Percentiles rank a stretch among this genome's conserved stretches.
phyloP scores from a whole-genome alignment of 2,329 filamentous ascomycete genomes.

The Ophiostoma angusticollis region DNA sequence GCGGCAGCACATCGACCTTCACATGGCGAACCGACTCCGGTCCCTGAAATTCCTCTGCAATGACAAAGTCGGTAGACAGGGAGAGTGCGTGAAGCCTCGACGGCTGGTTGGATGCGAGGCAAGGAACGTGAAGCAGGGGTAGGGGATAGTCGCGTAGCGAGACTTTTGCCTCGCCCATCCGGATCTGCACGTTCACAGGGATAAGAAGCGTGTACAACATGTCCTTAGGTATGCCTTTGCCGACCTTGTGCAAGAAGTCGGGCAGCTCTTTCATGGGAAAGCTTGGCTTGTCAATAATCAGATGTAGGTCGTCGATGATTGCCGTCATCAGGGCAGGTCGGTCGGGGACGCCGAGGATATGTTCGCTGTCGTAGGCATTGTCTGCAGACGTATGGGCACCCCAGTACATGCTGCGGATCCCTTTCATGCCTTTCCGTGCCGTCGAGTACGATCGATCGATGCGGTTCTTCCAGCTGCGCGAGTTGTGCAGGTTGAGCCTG shows the following conservation, averaged over 20 bases:
- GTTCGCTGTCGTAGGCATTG: constrained; percentile 71
- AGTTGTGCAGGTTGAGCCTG: constrained; percentile 66
- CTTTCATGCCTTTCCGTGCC: constrained; percentile 61
- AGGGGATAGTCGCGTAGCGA: constrained; percentile 86
- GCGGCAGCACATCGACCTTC: constrained; percentile 71
- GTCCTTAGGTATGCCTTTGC: constrained; percentile 90
- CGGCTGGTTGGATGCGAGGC: constrained; percentile 67
- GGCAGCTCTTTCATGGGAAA: constrained; percentile 75
- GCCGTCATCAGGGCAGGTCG: constrained; percentile 73
- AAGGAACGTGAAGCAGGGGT: constrained; percentile 79
- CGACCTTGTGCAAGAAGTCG: constrained; percentile 72
- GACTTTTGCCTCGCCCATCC: constrained; percentile 81
- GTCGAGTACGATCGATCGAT: constrained; percentile 65
- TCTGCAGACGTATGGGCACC: constrained; percentile 70
- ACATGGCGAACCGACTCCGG: constrained; percentile 68
- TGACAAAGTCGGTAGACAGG: constrained; percentile 80
- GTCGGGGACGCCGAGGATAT: constrained; percentile 72
- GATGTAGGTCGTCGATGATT: constrained; percentile 69
- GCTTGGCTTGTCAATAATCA: constrained; percentile 81
- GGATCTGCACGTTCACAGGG: constrained; percentile 78
- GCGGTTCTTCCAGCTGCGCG: constrained; percentile 81
- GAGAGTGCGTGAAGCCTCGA: constrained; percentile 69
- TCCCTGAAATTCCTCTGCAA: constrained; percentile 85
- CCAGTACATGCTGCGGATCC: constrained; percentile 69
- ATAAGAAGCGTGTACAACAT: constrained; percentile 84